phyloP scores from a whole-genome alignment of 768 basidiomycete species.

The Mycena polygramma region DNA sequence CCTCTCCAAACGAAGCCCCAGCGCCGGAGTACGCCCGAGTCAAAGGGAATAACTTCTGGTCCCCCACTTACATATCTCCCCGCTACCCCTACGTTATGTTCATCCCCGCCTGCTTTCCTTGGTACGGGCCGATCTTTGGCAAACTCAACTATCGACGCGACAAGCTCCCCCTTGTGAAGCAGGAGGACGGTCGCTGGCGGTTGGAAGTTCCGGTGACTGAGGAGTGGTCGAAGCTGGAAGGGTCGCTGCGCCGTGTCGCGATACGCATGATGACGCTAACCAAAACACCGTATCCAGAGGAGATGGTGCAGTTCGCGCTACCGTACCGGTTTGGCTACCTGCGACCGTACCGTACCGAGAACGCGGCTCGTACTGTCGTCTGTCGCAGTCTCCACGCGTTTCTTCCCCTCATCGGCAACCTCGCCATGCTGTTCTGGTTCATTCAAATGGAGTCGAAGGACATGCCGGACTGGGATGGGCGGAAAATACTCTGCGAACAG shows the following conservation, averaged over 20 bases:
- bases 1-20: neutral
- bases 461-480: slow-evolving; percentile 11
- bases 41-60: neutral
- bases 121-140: neutral
- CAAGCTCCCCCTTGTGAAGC: neutral
- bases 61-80: no score
- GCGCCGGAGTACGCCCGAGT: neutral
- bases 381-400: neutral
- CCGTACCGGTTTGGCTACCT: neutral
- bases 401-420: neutral
- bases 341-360: neutral
- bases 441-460: no score
- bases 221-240: neutral
- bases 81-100: no score
- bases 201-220: neutral
- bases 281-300: no score
- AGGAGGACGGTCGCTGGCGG: neutral
- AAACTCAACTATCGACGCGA: neutral
- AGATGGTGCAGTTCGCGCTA: no score
- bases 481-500: neutral
- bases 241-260: no score
- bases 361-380: neutral
- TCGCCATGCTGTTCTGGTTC: neutral
- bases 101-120: no score
- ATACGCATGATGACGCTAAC: no score